Base-by-base conservation (phyloP, 805 yeast genomes). In the Candida adriatica region DNA sequence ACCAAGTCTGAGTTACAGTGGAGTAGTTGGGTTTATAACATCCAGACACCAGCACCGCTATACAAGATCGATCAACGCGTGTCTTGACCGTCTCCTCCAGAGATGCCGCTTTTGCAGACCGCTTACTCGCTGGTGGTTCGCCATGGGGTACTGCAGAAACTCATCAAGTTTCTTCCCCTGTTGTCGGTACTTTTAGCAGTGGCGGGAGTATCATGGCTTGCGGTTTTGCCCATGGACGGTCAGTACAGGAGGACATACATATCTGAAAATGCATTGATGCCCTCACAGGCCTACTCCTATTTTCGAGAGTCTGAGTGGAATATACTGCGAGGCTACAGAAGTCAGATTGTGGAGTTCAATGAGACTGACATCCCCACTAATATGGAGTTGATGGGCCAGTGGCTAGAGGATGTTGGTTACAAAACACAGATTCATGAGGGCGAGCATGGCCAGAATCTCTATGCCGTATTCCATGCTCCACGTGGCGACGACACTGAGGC, bases 401-500 rank as follows among this genome's bases (percentile, higher is more conserved):
- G 92, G 87, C 60, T 92, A 22, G 59, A 62, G 24, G 81, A 75
- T 27, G 66, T 81, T 43, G 96, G 96, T 4, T 72, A 77, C 45
- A 75, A 78, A 50, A 70, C 90, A 0, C 60, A 72, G 6, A 43
- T 58, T 6, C 58, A 60, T 13, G 64, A 66, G 33, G 31, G 33
- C 9, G 55, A 53, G 17, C 46, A 50, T 13, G 73, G 74, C 13
- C 61, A 64, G 18, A 62, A 64, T 22, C 61, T 84, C 22, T 92
- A 90, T 53, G 94, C 86, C 0, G 73, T 88, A 4, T 68, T 83
- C 58, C 95, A 85, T 51, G 92, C 95, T 1, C 95, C 97, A 7
- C 64, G 95, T 40, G 96, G 96, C 17, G 97, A 90, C 48, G 92
- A 88, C 38, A 87, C 97, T 2, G 98, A 92, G 56, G 85, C 96